Evolutionary conservation across 129 eudicot species (phyloP).

Genomic region (Kitagawia praeruptora): DNA sequence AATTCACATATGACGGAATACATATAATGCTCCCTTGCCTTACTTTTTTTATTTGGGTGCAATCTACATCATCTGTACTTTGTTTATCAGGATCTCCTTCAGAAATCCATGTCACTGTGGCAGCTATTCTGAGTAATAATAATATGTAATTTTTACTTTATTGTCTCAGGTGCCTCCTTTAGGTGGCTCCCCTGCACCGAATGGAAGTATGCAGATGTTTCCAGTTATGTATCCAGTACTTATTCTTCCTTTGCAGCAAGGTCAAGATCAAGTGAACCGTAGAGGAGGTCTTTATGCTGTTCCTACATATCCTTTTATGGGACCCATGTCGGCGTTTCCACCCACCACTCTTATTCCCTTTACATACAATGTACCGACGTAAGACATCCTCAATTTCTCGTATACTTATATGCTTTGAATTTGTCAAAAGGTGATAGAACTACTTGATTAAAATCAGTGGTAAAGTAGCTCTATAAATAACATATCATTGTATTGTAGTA

Average conservation of each 20-base stretch:
- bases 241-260: constrained; percentile 63
- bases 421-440: neutral
- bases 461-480: neutral
- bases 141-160: constrained; percentile 4
- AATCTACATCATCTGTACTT: neutral
- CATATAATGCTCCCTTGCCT: neutral
- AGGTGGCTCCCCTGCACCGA: constrained; percentile 36
- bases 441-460: neutral
- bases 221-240: constrained; percentile 68
- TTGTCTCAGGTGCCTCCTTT: constrained; percentile 49
- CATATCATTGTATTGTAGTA: neutral
- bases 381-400: constrained; percentile 25
- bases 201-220: constrained; percentile 49
- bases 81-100: neutral
- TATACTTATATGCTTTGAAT: neutral
- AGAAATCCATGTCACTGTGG: neutral
- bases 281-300: constrained; percentile 95
- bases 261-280: constrained; percentile 62
- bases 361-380: constrained; percentile 85
- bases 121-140: neutral
- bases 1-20: neutral
- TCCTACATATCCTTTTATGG: constrained; percentile 58
- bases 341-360: constrained; percentile 76
- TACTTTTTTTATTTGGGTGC: neutral
- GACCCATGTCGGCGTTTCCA: constrained; percentile 54